Evolutionary conservation across 1,139 yeast genomes (phyloP).

Genomic region (Yarrowia galli): DNA sequence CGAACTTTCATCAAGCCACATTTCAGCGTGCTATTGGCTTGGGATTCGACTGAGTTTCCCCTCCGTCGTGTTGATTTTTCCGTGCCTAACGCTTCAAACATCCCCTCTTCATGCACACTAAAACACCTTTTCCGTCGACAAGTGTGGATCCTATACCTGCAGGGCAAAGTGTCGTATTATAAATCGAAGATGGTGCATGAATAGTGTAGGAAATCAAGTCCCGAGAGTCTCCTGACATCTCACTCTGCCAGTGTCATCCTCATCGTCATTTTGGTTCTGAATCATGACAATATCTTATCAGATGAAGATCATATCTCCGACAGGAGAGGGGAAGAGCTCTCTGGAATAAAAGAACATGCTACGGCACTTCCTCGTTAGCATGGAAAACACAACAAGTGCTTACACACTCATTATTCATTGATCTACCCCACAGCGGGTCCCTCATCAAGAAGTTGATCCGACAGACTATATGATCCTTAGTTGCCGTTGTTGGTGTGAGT

Average conservation of each 20-base stretch:
- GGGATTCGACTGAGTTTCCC: neutral
- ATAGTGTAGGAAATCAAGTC: neutral
- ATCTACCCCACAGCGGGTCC: no score
- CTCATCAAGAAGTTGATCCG: no score
- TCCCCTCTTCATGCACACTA: conserved; percentile 15
- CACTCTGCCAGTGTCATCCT: neutral
- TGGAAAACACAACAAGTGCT: neutral
- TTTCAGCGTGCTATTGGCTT: neutral
- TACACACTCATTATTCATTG: neutral
- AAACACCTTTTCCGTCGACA: conserved; percentile 3
- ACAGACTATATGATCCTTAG: no score
- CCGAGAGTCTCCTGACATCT: neutral
- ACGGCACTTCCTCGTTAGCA: neutral
- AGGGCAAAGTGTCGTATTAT: neutral
- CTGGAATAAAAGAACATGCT: no score
- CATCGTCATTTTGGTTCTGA: no score
- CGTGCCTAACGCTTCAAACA: neutral
- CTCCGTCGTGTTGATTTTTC: neutral
- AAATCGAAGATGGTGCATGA: neutral
- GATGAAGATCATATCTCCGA: no score
- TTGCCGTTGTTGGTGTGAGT: no score
- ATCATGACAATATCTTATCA: no score
- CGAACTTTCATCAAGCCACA: neutral
- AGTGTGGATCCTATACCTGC: neutral
- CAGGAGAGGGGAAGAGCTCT: no score